Percentiles rank a stretch among this genome's conserved stretches.
Evolutionary conservation across 371 early-diverging fungal species (phyloP).

Genomic region (Syncephalastrum sp.): DNA sequence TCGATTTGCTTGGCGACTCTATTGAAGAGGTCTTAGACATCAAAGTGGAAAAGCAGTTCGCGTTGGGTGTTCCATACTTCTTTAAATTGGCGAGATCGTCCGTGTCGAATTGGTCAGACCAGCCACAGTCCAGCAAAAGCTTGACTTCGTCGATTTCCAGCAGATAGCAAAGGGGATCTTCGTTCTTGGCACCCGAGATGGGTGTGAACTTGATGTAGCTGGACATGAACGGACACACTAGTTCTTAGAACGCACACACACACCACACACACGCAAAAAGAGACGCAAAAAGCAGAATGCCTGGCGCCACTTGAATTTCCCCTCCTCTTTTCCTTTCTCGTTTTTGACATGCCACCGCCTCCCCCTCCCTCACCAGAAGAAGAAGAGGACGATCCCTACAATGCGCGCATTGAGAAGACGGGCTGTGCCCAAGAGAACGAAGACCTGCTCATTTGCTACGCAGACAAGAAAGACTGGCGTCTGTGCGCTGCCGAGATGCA

Average conservation of each 20-base stretch:
- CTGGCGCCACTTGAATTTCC: too few relatives aligned
- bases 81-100: slow-evolving; percentile 67
- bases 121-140: slow-evolving; percentile 93
- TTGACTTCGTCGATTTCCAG: slow-evolving; percentile 89
- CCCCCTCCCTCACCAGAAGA: slow-evolving; percentile 4
- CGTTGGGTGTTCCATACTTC: slow-evolving; percentile 42
- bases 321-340: too few relatives aligned
- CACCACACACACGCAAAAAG: too few relatives aligned
- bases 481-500: slow-evolving; percentile 70
- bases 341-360: too few relatives aligned
- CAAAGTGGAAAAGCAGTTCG: background rate
- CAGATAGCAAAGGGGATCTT: slow-evolving; percentile 86
- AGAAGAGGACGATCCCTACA: slow-evolving; percentile 67
- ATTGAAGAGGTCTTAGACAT: slow-evolving; percentile 1
- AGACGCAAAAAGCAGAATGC: too few relatives aligned
- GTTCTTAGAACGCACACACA: too few relatives aligned
- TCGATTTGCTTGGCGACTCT: slow-evolving; percentile 92
- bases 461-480: slow-evolving; percentile 79
- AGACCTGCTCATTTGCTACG: slow-evolving; percentile 72
- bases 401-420: slow-evolving; percentile 59
- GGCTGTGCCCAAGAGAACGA: slow-evolving; percentile 78
- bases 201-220: slow-evolving; percentile 81
- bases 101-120: slow-evolving; percentile 72
- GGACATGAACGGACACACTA: slow-evolving; percentile 41
- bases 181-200: slow-evolving; percentile 79